Evolutionary conservation across 2,329 filamentous ascomycete species (phyloP), one percentile per base, ranked within the genome.

Genomic region (Penicillium sclerotiorum): DNA sequence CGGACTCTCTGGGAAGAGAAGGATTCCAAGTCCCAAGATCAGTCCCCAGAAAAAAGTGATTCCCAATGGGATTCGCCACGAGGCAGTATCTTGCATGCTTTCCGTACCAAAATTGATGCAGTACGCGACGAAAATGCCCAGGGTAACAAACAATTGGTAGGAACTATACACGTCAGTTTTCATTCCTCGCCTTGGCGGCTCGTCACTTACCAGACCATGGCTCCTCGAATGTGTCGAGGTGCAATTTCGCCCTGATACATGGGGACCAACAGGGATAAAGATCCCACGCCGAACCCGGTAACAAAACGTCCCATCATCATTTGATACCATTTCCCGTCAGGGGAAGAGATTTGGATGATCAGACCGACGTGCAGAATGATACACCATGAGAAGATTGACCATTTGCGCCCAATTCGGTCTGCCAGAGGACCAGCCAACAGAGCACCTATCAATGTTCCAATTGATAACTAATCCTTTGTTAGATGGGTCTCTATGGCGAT

Each of bases 41-140:
- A 76, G 64, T 2, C 80, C 77, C 71, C 78, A 84, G 48, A 83
- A 70, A 61, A 81, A 83, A 12, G 78, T 80, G 20, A 85, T 70
- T 1, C 81, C 82, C 61, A 84, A 79, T 1, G 75, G 70, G 27
- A 78, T 75, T 12, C 76, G 62, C 75, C 76, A 78, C 2, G 73
- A 74, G 5, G 63, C 72, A 70, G 64, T 83, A 46, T 56, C 64
- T 1, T 62, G 21, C 7, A 72, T 59, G 13, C 18, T 44, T 30
- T 74, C 64, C 5, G 73, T 76, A 21, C 75, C 75, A 52, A 64
- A 72, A 56, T 77, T 77, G 62, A 77, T 74, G 40, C 72, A 73
- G 53, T 74, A 69, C n/a, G 75, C 72, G 8, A 76, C 55, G 56
- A 77, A 73, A 48, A 77, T 77, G 13, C 75, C 75, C 12, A 77